Conservation (phyloP, 345 rosid species). For the Noccaea bulbosa region DNA sequence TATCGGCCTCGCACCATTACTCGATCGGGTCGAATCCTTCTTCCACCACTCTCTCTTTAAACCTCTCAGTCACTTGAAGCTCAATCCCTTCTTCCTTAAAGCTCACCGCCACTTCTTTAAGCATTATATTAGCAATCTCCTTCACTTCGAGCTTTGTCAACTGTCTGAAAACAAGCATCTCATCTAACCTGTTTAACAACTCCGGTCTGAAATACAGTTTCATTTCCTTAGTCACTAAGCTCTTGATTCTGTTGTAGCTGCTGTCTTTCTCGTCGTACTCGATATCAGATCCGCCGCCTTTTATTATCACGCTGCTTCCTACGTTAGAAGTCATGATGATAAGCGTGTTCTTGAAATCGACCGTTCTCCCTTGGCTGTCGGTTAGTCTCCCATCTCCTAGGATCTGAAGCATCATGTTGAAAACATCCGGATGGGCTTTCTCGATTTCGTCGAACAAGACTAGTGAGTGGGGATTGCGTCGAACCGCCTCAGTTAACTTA, state of each 20-base stretch:
- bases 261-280: slow-evolving; percentile 92
- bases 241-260: slow-evolving; percentile 89
- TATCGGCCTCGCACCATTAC: slow-evolving; percentile 95
- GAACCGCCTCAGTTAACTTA: slow-evolving; percentile 92
- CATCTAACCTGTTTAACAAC: slow-evolving; percentile 93
- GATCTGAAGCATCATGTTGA: slow-evolving; percentile 99
- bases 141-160: slow-evolving; percentile 89
- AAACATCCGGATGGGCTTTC: slow-evolving; percentile 98
- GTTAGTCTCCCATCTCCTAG: slow-evolving; percentile 97
- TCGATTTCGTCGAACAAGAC: slow-evolving; percentile 97
- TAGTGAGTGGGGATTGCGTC: slow-evolving; percentile 91
- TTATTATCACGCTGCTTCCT: slow-evolving; percentile 94
- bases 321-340: slow-evolving; percentile 97
- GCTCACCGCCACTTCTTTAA: slow-evolving; percentile 85
- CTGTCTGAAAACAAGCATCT: slow-evolving; percentile 95
- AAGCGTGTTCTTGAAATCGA: slow-evolving; percentile 96
- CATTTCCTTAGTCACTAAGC: slow-evolving; percentile 89
- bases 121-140: slow-evolving; percentile 93
- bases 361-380: slow-evolving; percentile 97
- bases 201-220: slow-evolving; percentile 94
- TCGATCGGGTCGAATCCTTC: slow-evolving; percentile 98
- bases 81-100: slow-evolving; percentile 76
- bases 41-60: slow-evolving; percentile 84
- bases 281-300: slow-evolving; percentile 91
- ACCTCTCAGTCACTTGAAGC: slow-evolving; percentile 95